Base-by-base conservation (phyloP, 345 rosid species). In the Populus alba region DNA sequence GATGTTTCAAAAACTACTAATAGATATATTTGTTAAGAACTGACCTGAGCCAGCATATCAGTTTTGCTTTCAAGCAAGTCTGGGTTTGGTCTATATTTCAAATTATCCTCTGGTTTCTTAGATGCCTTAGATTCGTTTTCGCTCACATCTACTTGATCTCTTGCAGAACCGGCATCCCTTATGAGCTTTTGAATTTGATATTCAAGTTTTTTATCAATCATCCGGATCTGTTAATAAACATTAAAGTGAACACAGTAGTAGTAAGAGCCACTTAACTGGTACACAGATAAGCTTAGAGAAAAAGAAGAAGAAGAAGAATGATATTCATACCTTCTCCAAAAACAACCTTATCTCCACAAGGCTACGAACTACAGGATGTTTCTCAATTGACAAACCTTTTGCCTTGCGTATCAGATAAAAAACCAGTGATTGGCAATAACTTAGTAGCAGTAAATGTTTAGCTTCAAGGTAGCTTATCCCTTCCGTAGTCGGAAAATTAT, bases 381-480 rank as follows among this genome's bases (percentile, higher is more conserved):
- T 90, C 76, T 90, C 89, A 38, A 96, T 89, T 5, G 97, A 86
- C 57, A 85, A 87, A 62, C 99, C 99, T 79, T 89, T 87, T 15
- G 95, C 94, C 84, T 96, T 96, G 76, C 89, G 87, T 67, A 96
- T 92, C 62, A 90, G 79, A 85, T 92, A 94, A 82, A 90, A 91
- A 8, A 90, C 97, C 72, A 94, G 85, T 12, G 91, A 91, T 75
- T 96, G 94, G 76, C 99, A 96, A 84, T 94, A 96, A 78, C 81
- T 87, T 73, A 96, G 78, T 45, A 94, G 98, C 85, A 94, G 72
- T 73, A 94, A 82, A 87, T 96, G 89, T 79, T 96, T 96, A 3
- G 93, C 90, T 77, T 96, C 99, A 20, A 94, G 94, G 84, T 91
- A 96, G 89, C 95, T 94, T 70, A 94, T 89, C 71, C 98, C 99